These are phyloP conservation scores for Quercus aquifolioides DNA, from an alignment of 306 rosid species.

Conservation along the genomic window DNA sequence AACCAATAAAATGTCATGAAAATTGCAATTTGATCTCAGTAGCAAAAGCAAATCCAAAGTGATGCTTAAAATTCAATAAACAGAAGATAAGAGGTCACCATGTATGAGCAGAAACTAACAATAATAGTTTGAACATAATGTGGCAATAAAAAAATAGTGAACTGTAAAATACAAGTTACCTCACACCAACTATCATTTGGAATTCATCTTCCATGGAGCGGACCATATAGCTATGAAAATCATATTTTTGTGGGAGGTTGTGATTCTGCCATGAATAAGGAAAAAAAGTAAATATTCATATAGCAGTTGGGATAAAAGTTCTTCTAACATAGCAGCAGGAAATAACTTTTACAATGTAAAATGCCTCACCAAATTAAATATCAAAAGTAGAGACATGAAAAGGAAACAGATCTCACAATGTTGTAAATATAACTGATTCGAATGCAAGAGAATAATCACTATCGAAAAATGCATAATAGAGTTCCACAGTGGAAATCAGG, in stretches of 20 bases:
- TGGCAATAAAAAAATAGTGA: conserved; percentile 9
- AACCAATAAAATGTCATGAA: not conserved
- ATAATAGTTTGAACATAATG: conserved; percentile 14
- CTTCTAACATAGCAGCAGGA: not conserved
- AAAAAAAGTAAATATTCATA: conserved; percentile 16
- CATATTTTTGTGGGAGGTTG: conserved; percentile 67
- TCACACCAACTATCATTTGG: conserved; percentile 96
- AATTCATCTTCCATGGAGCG: conserved; percentile 99
- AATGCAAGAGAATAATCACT: not conserved
- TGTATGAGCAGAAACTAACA: conserved; percentile 4
- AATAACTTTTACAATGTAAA: not conserved
- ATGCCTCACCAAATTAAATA: not conserved
- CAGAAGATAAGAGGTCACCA: not conserved
- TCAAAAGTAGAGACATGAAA: not conserved
- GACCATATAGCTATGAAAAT: conserved; percentile 97
- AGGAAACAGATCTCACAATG: not conserved
- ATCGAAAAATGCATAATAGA: not conserved
- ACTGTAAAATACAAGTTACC: conserved; percentile 41
- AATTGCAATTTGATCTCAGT: not conserved
- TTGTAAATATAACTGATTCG: not conserved
- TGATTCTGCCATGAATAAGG: conserved; percentile 74
- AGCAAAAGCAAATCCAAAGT: not conserved
- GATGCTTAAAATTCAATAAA: not conserved
- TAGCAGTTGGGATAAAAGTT: not conserved
- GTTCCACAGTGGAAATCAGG: not conserved